Evolutionary conservation across 805 yeast genomes (phyloP).

Genomic region (Zygoascus flipseniorum): DNA sequence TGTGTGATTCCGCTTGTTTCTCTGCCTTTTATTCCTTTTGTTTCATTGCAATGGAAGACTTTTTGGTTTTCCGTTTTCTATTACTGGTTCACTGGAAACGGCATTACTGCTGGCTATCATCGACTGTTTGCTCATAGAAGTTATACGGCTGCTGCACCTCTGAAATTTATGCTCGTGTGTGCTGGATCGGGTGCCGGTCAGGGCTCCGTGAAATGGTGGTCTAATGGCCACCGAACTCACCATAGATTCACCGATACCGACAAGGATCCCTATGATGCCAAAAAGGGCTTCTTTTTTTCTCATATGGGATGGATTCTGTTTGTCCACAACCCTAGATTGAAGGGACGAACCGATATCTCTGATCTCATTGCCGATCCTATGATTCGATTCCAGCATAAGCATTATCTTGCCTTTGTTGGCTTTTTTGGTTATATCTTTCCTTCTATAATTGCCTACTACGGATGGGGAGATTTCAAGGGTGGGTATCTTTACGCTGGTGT

Average conservation of each 20-base stretch:
- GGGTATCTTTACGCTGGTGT: constrained; percentile 78
- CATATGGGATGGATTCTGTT: constrained; percentile 85
- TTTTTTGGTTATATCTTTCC: constrained; percentile 56
- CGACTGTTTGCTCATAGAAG: constrained; percentile 63
- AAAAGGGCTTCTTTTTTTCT: constrained; percentile 72
- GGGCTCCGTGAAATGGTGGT: constrained; percentile 75
- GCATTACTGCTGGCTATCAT: constrained; percentile 79
- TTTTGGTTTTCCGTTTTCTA: constrained; percentile 43
- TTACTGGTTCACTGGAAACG: constrained; percentile 55
- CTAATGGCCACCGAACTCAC: constrained; percentile 77
- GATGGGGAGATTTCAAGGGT: constrained; percentile 68
- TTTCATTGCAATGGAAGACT: constrained; percentile 44
- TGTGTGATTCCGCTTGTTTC: constrained; percentile 49
- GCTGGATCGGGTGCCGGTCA: constrained; percentile 67
- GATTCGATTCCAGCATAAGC: constrained; percentile 61
- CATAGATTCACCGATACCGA: constrained; percentile 86
- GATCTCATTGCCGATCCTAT: constrained; percentile 54
- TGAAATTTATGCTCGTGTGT: constrained; percentile 45
- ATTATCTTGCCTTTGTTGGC: constrained; percentile 50
- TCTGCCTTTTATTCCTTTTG: constrained; percentile 32
- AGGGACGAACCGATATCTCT: constrained; percentile 57
- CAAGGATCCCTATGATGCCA: constrained; percentile 76
- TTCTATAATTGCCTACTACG: constrained; percentile 48
- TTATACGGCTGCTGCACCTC: constrained; percentile 36
- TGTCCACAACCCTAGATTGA: constrained; percentile 54